Evolutionary conservation across 176 grass and related monocot species (phyloP).

Genomic region (Aegilops speltoides): DNA sequence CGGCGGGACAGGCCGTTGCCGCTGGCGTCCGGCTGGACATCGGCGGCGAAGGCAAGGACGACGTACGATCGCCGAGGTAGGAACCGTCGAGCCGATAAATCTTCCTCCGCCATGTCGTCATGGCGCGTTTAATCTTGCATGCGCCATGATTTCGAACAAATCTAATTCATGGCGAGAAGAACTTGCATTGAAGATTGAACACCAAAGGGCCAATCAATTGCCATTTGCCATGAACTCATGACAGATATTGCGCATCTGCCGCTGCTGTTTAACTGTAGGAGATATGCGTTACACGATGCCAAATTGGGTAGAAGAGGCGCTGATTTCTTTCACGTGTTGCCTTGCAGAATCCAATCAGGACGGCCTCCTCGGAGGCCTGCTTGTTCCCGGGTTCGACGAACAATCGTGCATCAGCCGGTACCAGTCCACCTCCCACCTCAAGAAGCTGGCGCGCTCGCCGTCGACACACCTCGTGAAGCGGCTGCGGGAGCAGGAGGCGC

Average conservation of each 20-base stretch:
- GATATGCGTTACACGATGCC: too few species aligned
- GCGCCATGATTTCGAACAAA: not conserved
- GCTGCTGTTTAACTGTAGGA: too few species aligned
- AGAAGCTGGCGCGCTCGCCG: constrained; percentile 34
- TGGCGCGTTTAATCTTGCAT: not conserved
- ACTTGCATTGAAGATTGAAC: not conserved
- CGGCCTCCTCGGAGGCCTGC: constrained; percentile 59
- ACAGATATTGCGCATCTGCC: not conserved
- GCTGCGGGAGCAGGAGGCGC: constrained; percentile 70
- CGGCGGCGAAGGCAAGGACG: not conserved
- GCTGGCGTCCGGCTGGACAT: not conserved
- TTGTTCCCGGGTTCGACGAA: constrained; percentile 47
- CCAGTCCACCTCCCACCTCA: constrained; percentile 35
- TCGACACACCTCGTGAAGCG: constrained; percentile 47
- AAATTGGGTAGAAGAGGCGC: not conserved
- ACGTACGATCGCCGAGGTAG: constrained; percentile 19
- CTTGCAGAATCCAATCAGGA: constrained; percentile 1
- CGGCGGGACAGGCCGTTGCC: constrained; percentile 15
- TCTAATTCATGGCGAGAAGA: not conserved
- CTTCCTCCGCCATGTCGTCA: not conserved
- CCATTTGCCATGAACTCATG: not conserved
- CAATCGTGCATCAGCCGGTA: constrained; percentile 50
- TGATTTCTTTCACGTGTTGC: not conserved
- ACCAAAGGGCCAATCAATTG: not conserved
- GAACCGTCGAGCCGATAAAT: not conserved